These are phyloP conservation scores for Inonotus obliquus DNA, from an alignment of 1,284 basidiomycete genomes.

Conservation along the genomic window DNA sequence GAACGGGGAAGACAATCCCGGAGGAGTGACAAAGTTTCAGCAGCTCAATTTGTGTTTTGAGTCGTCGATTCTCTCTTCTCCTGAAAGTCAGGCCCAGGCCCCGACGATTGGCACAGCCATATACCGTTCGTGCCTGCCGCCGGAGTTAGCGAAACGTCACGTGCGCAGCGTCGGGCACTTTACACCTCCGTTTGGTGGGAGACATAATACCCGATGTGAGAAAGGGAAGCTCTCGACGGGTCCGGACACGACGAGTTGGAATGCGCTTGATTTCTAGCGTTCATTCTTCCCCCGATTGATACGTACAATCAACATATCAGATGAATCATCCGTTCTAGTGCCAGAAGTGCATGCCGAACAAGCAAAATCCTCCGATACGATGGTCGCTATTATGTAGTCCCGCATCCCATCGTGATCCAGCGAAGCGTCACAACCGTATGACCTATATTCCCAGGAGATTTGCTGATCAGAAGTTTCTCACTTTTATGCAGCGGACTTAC, in stretches of 20 bases:
- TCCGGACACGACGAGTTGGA: too few relatives aligned
- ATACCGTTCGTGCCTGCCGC: neutral
- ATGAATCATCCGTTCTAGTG: neutral
- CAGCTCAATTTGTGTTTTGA: neutral
- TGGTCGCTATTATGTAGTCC: neutral
- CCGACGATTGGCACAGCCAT: conserved; percentile 8
- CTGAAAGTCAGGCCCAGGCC: conserved; percentile 16
- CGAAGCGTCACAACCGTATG: neutral
- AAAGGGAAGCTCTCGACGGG: too few relatives aligned
- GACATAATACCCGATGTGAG: too few relatives aligned
- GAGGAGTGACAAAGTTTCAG: neutral
- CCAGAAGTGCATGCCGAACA: neutral
- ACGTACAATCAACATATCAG: too few relatives aligned
- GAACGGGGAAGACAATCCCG: neutral
- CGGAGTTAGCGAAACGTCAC: neutral
- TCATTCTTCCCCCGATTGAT: too few relatives aligned
- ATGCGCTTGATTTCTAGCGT: too few relatives aligned
- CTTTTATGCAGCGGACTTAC: too few relatives aligned
- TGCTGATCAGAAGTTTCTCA: too few relatives aligned
- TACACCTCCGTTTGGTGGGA: neutral
- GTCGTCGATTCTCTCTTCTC: conserved; percentile 8
- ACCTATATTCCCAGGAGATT: too few relatives aligned
- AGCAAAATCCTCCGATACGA: neutral
- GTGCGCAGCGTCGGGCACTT: neutral
- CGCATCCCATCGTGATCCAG: neutral